Evolutionary conservation across 202 grass and related monocot genomes (phyloP), one percentile per base, ranked within the genome.

Genomic region (Carex arenaria): DNA sequence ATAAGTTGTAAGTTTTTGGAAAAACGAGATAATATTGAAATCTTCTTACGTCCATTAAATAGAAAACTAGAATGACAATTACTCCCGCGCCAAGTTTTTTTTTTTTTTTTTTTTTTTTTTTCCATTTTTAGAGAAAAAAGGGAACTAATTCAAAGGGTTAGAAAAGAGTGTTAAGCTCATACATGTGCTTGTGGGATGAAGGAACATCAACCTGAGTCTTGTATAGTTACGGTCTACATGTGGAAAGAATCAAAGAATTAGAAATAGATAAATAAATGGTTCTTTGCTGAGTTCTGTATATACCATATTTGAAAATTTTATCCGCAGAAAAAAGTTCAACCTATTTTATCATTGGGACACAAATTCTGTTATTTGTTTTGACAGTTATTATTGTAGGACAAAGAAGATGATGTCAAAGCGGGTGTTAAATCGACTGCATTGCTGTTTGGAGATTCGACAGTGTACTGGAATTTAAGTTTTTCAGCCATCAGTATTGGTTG

Each of bases 391-490:
- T n/a, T 62, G 53, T 79, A 90, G 88, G 88, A 90, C 64, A 90
- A 87, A 67, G 88, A 65, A 22, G 88, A 90, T 81, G 88, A 90
- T 59, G 28, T 36, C 18, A 90, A 81, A 84, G 84, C 79, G 0
- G 88, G 88, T 31, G 88, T 90, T 36, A 90, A 90, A 80, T 90
- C 88, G 0, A 90, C 88, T 6, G 88, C 88, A 12, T 77, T 90
- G 60, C 53, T 78, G 10, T 90, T 90, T 67, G 88, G 80, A 73
- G 61, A 57, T 76, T 47, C 17, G 17, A 90, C 88, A 13, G 38
- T 86, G 15, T 75, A 59, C 38, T 90, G 88, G 88, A 81, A 70
- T 84, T 80, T 74, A 14, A 74, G 85, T 23, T 90, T 90, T 84
- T 80, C 71, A 62, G 49, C 67, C 56, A 81, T 75, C 43, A 86